Percentiles rank a stretch among this genome's conserved stretches.
These are phyloP conservation scores for Mortierella polycephala DNA, from an alignment of 371 early-diverging fungal species.

Conservation along the genomic window DNA sequence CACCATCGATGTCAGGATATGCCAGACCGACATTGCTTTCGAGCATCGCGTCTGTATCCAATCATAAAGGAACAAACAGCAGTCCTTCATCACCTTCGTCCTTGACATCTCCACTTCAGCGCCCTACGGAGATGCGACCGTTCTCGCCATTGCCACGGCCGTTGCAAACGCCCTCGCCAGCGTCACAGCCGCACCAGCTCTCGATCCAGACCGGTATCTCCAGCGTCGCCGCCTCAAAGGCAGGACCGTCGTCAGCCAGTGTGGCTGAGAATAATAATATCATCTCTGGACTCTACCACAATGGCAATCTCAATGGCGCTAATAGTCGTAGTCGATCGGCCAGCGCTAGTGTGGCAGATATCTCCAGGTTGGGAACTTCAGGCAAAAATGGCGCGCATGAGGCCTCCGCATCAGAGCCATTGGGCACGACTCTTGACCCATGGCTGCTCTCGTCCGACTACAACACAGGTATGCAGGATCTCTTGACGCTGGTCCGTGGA, in stretches of 20 bases:
- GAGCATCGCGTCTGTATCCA: constrained; percentile 7
- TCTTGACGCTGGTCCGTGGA: constrained; percentile 48
- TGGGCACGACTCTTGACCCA: constrained; percentile 13
- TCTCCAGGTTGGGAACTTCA: constrained; percentile 1
- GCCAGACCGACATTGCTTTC: constrained; percentile 28
- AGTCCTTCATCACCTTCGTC: constrained; percentile 30
- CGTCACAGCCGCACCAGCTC: constrained; percentile 17
- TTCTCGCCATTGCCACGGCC: constrained; percentile 34
- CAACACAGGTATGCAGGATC: constrained; percentile 52
- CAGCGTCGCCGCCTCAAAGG: constrained; percentile 4
- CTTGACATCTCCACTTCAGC: constrained; percentile 1
- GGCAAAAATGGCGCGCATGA: constrained; percentile 5
- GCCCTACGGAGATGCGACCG: constrained; percentile 16
- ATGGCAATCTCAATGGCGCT: not conserved
- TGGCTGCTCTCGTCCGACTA: constrained; percentile 53
- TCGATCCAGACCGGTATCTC: constrained; percentile 23
- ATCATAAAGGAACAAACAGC: constrained; percentile 9
- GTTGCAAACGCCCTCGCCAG: constrained; percentile 36
- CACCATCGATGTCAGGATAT: constrained; percentile 15
- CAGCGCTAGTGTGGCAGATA: constrained; percentile 39
- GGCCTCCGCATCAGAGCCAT: not conserved
- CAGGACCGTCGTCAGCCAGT: constrained; percentile 24
- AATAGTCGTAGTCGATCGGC: constrained; percentile 40
- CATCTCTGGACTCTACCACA: not conserved
- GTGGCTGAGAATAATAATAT: constrained; percentile 3